phyloP scores from a whole-genome alignment of 768 basidiomycete genomes.

The Lentinula edodes region DNA sequence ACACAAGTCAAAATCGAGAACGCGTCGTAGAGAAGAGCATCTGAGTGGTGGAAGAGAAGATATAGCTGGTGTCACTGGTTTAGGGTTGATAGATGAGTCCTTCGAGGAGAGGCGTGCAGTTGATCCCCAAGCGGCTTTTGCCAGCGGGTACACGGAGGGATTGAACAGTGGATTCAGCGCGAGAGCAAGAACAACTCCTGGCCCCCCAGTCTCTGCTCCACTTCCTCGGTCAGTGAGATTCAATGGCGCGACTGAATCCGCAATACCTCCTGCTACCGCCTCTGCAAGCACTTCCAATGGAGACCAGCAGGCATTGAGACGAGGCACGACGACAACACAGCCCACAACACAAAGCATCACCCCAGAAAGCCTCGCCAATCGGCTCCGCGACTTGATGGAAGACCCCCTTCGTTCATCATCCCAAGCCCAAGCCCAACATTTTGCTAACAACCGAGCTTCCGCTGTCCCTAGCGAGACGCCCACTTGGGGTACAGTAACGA shows the following conservation, averaged over 20 bases:
- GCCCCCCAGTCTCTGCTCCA: not conserved
- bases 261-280: not conserved
- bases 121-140: not conserved
- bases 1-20: conserved; percentile 2
- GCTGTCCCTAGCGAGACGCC: not conserved
- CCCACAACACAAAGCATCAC: not conserved
- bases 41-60: not conserved
- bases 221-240: not conserved
- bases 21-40: not conserved
- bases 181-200: not conserved
- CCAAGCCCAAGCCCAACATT: not conserved
- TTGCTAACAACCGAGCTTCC: not conserved
- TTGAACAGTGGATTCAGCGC: not conserved
- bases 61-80: conserved; percentile 1
- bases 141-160: conserved; percentile 2
- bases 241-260: not conserved
- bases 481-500: conserved; percentile 2
- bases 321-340: not conserved
- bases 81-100: conserved; percentile 6
- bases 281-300: not conserved
- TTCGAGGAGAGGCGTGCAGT: not conserved
- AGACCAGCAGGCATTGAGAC: not conserved
- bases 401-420: not conserved
- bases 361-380: not conserved
- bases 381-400: conserved; percentile 4